Evolutionary conservation across 208 protist genomes (phyloP), one percentile per base, ranked within the genome.

Genomic region (Wallacemonas collosoma): DNA sequence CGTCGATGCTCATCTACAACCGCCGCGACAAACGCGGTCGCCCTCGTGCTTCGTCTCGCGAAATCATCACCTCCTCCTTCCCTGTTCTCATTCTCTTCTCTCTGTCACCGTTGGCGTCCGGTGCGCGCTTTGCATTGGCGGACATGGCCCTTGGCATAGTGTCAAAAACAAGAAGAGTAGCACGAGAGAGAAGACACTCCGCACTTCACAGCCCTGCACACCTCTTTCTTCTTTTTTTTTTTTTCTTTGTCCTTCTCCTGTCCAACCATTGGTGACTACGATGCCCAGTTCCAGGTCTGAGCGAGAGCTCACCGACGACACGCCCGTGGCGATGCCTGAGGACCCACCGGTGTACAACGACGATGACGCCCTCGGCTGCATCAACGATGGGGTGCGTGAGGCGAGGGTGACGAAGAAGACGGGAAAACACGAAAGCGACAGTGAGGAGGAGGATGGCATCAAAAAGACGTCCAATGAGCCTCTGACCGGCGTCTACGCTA

Each of bases 281-380:
- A 57, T 57, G 36, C 7, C 40, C 38, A 58, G 53, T 40, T 71
- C 64, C n/a, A 4, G 3, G 2, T 41, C 74, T 39, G 5, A 35
- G 39, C 11, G 36, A 48, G 44, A 44, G 35, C 14, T 15, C 14
- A 17, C 2, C 26, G 11, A 41, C 0, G 35, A 51, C 1, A 11
- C 60, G 8, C 51, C 36, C 12, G 48, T 38, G 1, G 71, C 73
- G 56, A 80, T 80, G 71, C 77, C 77, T 17, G 77, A 82, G 50
- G 77, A 82, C 61, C 77, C 73, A 8, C 77, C 77, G 40, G 73
- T 79, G 44, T 82, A 82, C 73, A 74, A 74, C 38, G 77, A 82
- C 43, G 77, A 82, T 61, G 77, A 77, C 44, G 41, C 77, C n/a
- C 76, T 82, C 9, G 77, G 73, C 68, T 60, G 77, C 53, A 74